Conservation (phyloP, 306 rosid species). For the Cucurbita maxima region DNA sequence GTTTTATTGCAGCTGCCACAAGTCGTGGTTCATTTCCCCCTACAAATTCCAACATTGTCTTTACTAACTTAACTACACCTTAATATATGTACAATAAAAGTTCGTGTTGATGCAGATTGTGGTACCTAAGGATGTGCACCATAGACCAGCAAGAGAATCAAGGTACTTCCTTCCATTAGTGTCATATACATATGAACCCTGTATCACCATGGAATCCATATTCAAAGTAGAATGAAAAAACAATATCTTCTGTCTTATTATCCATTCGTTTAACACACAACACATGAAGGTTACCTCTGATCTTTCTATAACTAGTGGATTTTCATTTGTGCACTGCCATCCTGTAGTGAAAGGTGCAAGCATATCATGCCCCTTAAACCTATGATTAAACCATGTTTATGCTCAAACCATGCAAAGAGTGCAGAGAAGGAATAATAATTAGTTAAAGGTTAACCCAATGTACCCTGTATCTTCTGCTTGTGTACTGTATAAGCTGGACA, state of each 20-base stretch:
- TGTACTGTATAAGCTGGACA: constrained; percentile 32
- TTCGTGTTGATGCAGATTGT: background rate
- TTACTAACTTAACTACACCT: no score
- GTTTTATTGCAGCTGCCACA: constrained; percentile 67
- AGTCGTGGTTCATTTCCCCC: constrained; percentile 75
- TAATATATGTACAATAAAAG: no score
- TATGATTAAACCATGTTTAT: constrained; percentile 19
- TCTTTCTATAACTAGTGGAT: constrained; percentile 62
- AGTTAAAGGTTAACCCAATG: background rate
- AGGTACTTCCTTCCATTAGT: constrained; percentile 68
- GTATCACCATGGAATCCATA: constrained; percentile 12
- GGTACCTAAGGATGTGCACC: constrained; percentile 70
- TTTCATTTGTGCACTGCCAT: constrained; percentile 37
- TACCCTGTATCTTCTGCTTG: constrained; percentile 45
- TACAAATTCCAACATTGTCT: no score
- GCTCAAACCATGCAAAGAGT: background rate
- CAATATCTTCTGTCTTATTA: background rate
- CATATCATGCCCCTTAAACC: constrained; percentile 22
- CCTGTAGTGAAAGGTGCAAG: constrained; percentile 93
- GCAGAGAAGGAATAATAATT: background rate
- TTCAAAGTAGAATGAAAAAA: background rate
- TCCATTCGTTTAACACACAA: no score
- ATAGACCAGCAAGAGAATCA: constrained; percentile 84
- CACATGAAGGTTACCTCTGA: constrained; percentile 36
- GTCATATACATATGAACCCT: constrained; percentile 93